phyloP scores from a whole-genome alignment of 495 filamentous ascomycete species.

The Tuber brumale region DNA sequence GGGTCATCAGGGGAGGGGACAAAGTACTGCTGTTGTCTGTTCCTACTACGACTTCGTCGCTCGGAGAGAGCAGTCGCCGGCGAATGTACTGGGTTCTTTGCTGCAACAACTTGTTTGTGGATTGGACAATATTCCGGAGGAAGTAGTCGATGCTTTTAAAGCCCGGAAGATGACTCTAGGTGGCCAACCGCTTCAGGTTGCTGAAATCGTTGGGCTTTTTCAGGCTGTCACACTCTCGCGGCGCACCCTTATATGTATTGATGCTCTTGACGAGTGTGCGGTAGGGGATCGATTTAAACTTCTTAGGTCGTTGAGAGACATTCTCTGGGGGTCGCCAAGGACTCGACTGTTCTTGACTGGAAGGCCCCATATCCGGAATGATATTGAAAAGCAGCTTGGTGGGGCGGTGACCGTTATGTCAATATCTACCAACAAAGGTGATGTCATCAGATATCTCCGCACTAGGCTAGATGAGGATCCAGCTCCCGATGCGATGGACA shows the following conservation, averaged over 20 bases:
- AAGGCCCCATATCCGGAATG: too few species aligned
- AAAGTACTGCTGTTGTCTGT: not conserved
- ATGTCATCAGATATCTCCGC: too few species aligned
- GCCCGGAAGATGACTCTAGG: not conserved
- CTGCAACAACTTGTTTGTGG: not conserved
- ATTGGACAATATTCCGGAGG: not conserved
- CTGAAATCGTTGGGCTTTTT: not conserved
- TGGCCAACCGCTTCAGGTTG: not conserved
- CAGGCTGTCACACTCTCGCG: not conserved
- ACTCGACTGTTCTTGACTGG: too few species aligned
- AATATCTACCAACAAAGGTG: too few species aligned
- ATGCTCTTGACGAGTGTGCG: not conserved
- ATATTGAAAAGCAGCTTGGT: too few species aligned
- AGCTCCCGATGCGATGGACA: too few species aligned
- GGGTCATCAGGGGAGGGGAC: not conserved
- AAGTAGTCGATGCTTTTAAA: not conserved
- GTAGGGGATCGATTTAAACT: not conserved
- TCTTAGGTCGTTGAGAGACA: not conserved
- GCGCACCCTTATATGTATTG: not conserved
- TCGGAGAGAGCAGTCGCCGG: not conserved
- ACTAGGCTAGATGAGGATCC: too few species aligned
- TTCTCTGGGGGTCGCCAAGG: not conserved
- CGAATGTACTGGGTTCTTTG: not conserved
- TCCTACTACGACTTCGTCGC: not conserved
- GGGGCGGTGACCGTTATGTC: too few species aligned